phyloP scores from a whole-genome alignment of 768 basidiomycete genomes.

The Dacryopinax primogenitus region DNA sequence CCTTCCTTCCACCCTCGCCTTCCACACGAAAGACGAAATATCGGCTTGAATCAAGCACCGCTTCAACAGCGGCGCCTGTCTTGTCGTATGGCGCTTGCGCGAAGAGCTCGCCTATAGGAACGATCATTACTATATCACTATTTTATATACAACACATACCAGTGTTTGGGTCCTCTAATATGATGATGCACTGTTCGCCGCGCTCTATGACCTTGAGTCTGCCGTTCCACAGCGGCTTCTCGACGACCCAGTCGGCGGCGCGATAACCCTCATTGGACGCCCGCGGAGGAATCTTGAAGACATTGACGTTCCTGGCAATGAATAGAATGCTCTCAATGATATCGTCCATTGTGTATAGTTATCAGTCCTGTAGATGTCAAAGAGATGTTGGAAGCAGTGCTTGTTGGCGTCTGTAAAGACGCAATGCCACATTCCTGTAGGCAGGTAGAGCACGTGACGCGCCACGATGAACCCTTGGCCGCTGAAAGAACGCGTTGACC shows the following conservation, averaged over 20 bases:
- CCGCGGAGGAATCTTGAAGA: slow-evolving; percentile 82
- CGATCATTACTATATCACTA: slow-evolving; percentile 11
- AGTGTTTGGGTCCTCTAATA: slow-evolving; percentile 68
- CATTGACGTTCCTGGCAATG: slow-evolving; percentile 86
- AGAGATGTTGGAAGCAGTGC: slow-evolving; percentile 15
- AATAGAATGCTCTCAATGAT: slow-evolving; percentile 85
- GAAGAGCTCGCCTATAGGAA: slow-evolving; percentile 54
- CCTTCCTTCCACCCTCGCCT: slow-evolving; percentile 63
- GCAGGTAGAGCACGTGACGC: no score
- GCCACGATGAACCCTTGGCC: slow-evolving; percentile 4
- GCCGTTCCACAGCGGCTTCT: slow-evolving; percentile 79
- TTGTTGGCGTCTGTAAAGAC: background rate
- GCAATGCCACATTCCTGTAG: no score
- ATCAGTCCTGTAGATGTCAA: no score
- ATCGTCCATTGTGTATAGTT: slow-evolving; percentile 39
- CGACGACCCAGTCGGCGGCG: slow-evolving; percentile 85
- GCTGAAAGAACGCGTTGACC: background rate
- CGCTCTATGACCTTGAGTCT: slow-evolving; percentile 74
- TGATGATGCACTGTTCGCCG: slow-evolving; percentile 49
- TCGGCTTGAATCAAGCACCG: slow-evolving; percentile 87
- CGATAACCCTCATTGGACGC: slow-evolving; percentile 80
- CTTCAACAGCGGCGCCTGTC: slow-evolving; percentile 71
- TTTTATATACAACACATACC: slow-evolving; percentile 38
- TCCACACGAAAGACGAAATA: slow-evolving; percentile 91
- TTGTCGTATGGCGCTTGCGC: slow-evolving; percentile 75